Conservation (phyloP, 768 basidiomycete species). For the Leccinum variicolor region DNA sequence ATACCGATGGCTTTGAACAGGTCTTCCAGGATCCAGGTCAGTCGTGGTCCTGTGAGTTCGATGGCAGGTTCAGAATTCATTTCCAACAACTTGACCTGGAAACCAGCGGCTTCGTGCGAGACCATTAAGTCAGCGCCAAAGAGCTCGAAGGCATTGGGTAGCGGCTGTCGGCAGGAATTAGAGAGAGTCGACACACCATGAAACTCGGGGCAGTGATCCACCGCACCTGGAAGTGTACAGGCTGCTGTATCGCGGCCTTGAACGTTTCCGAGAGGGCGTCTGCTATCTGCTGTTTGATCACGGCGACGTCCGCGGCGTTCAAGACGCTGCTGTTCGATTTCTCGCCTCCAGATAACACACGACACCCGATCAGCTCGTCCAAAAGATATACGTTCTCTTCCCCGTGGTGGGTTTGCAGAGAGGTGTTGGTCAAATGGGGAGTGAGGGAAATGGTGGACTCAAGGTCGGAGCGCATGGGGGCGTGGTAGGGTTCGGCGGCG, state of each 20-base stretch:
- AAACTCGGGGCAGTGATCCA: not conserved
- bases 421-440: conserved; percentile 91
- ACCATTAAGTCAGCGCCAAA: conserved; percentile 94
- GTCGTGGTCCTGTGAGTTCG: conserved; percentile 81
- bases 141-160: conserved; percentile 92
- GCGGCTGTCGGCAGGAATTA: conserved; percentile 44
- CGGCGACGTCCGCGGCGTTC: conserved; percentile 36
- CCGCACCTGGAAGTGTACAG: conserved; percentile 79
- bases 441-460: conserved; percentile 37
- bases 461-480: conserved; percentile 37
- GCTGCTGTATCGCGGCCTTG: conserved; percentile 77
- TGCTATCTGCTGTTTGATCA: conserved; percentile 61
- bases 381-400: conserved; percentile 75
- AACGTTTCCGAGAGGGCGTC: conserved; percentile 76
- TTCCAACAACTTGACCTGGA: conserved; percentile 77
- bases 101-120: conserved; percentile 38
- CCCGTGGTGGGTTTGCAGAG: conserved; percentile 65
- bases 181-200: not conserved
- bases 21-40: conserved; percentile 78
- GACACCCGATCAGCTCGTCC: conserved; percentile 72
- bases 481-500: conserved; percentile 65
- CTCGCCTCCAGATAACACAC: conserved; percentile 38
- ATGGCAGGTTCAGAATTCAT: conserved; percentile 97
- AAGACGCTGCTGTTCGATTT: conserved; percentile 22
- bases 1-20: conserved; percentile 70